Evolutionary conservation across 2,329 filamentous ascomycete genomes (phyloP).

Genomic region (Neospermospora avenae): DNA sequence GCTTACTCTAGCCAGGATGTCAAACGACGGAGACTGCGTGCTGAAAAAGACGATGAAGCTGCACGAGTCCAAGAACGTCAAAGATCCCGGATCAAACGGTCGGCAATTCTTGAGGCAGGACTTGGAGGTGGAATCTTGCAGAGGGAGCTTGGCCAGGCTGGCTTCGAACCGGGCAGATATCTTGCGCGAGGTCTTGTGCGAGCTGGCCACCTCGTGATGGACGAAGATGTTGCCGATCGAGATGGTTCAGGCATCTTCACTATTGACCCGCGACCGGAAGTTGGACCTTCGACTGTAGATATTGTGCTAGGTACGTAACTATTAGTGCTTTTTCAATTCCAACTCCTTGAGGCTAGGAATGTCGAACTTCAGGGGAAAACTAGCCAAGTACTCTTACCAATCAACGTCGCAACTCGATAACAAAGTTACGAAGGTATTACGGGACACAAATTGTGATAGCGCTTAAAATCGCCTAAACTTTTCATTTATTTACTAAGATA

Average conservation of each 20-base stretch:
- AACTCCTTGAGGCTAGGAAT: no score
- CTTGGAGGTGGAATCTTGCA: slow-evolving; percentile 24
- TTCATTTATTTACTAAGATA: no score
- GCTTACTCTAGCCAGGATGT: slow-evolving; percentile 57
- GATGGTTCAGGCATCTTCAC: slow-evolving; percentile 15
- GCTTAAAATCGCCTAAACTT: no score
- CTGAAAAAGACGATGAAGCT: slow-evolving; percentile 34
- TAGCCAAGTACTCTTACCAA: no score
- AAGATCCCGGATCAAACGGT: slow-evolving; percentile 23
- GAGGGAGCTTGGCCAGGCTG: slow-evolving; percentile 20
- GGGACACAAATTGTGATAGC: no score
- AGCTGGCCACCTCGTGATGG: neutral
- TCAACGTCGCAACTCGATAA: no score
- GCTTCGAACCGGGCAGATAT: slow-evolving; percentile 14
- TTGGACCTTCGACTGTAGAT: slow-evolving; percentile 12
- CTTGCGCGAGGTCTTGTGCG: slow-evolving; percentile 19
- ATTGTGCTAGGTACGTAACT: neutral
- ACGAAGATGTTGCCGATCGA: neutral
- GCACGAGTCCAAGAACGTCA: slow-evolving; percentile 9
- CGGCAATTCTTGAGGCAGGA: slow-evolving; percentile 18
- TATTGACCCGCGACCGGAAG: slow-evolving; percentile 12
- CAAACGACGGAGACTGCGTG: slow-evolving; percentile 51
- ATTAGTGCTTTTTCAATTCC: no score
- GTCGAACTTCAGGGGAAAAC: no score
- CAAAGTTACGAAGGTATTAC: no score